Evolutionary conservation across 2,329 filamentous ascomycete species (phyloP), one percentile per base, ranked within the genome.

Genomic region (Diplodia seriata): DNA sequence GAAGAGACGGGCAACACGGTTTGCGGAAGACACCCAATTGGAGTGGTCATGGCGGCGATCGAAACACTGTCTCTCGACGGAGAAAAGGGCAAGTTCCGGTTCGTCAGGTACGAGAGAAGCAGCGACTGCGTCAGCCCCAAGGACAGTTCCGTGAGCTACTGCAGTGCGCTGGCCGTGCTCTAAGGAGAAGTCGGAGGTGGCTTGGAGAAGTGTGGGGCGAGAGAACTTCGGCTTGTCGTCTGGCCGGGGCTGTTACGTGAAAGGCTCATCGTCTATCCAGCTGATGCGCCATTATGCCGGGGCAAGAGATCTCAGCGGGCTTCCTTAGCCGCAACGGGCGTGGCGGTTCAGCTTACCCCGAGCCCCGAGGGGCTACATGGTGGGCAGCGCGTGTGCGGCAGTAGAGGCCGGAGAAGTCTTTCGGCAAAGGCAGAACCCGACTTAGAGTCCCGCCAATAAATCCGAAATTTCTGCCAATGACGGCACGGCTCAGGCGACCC

Each of bases 71-170:
- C 73, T 43, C 72, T 80, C 33, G 70, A 79, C 12, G 78, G 69
- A 59, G 70, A 74, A 73, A 80, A 79, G 68, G 83, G 87, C 4
- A 84, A 77, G 64, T 96, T 98, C 79, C 88, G 86, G 73, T 93
- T 98, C 74, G 85, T 97, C 67, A 85, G 91, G 74, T 99, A 99
- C 78, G 90, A 97, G 76, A 87, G 94, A 69, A 99, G 94, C 79
- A 89, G 88, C 69, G 81, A 96, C 77, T 91, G 91, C 3, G 83
- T 86, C 71, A 83, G 84, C 36, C 83, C 90, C 0, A 78, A 76
- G 18, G 92, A 97, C 71, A 95, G 89, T 72, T 97, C 94, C 73
- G 95, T 99, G 63, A 97, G 94, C 80, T 99, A 99, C 79, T 93
- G 92, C 3, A 94, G 94, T 76, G 95, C 93, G 3, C 97, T 95